These are phyloP conservation scores for Odonthalia washingtoniensis DNA, from an alignment of 31 red algal species.

Conservation along the genomic window DNA sequence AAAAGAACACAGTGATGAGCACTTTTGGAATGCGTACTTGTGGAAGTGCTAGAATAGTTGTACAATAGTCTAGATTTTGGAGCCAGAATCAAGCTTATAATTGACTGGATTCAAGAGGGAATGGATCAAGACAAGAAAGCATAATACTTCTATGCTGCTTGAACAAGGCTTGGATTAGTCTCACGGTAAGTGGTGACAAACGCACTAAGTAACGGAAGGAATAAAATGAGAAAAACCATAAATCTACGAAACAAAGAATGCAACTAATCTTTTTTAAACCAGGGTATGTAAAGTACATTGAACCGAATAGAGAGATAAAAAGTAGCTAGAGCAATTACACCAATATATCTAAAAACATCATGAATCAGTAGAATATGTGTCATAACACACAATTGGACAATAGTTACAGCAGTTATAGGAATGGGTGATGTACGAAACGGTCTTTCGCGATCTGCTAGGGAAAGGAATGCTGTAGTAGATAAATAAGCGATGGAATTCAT, in stretches of 20 bases:
- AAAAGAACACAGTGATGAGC: slow-evolving; percentile 60
- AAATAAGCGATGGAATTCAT: slow-evolving; percentile 70
- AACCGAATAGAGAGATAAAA: slow-evolving; percentile 66
- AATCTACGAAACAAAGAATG: slow-evolving; percentile 83
- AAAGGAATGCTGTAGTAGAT: slow-evolving; percentile 68
- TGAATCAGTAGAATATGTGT: slow-evolving; percentile 58
- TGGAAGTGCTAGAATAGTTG: slow-evolving; percentile 70
- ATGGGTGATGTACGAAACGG: slow-evolving; percentile 73
- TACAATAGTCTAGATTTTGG: slow-evolving; percentile 68
- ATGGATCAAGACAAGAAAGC: slow-evolving; percentile 76
- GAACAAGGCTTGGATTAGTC: slow-evolving; percentile 31
- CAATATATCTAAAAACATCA: slow-evolving; percentile 66
- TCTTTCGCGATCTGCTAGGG: slow-evolving; percentile 44
- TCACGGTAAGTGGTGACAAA: slow-evolving; percentile 79
- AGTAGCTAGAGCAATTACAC: slow-evolving; percentile 60
- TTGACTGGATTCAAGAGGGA: no score
- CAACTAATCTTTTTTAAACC: slow-evolving; percentile 44
- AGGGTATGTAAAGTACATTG: slow-evolving; percentile 46
- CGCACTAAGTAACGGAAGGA: slow-evolving; percentile 59
- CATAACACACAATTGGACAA: no score
- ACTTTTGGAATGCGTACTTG: slow-evolving; percentile 61
- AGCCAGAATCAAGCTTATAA: slow-evolving; percentile 85
- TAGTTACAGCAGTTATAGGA: slow-evolving; percentile 57
- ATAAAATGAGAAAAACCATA: slow-evolving; percentile 78
- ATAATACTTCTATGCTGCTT: slow-evolving; percentile 71